Base-by-base conservation (phyloP, 371 early-diverging fungal species). In the Blyttiomyces sp. region DNA sequence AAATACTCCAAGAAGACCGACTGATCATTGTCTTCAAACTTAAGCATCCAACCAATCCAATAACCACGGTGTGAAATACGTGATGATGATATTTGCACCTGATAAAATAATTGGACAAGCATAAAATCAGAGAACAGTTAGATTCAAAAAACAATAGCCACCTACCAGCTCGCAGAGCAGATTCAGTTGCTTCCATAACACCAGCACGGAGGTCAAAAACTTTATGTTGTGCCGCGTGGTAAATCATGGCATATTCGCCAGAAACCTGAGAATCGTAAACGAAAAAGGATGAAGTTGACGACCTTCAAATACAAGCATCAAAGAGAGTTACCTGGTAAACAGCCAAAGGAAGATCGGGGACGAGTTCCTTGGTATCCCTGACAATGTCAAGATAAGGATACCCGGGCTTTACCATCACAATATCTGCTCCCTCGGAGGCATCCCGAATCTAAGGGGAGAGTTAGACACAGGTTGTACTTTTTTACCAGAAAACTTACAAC, bases 361-460 rank as follows among this genome's bases (percentile, higher is more conserved):
- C 83, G 39, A 86, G 57, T 49, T 90, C 86, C n/a, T 86, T 77
- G 1, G 93, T 88, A 62, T 97, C 96, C 21, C 95, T 84, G 17
- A 96, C 83, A 54, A 97, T 88, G 72, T 97, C 98, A 42, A 97
- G 77, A 72, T 97, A 97, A 26, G 95, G 95, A 58, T 85, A 85
- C 24, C 91, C 95, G 3, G 98, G 98, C 79, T 96, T 96, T 63
- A 96, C 94, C 92, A 96, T 94, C 45, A 97, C 81, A 28, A 94
- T 84, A 74, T 97, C 98, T 6, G 96, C 96, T 19, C 98, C 98
- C 73, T 97, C 98, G 19, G 76, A 81, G 64, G 91, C 86, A 71
- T 97, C 96, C 42, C 96, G 86, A 43, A 74, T 57, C 77, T 75
- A 46, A 13, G 32, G n/a, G n/a, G n/a, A n/a, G n/a, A n/a, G n/a